A percentile compares a stretch with the other conserved stretches of the same genome.
phyloP scores from a whole-genome alignment of 148 eudicot species.

The Suaeda aralocaspica region DNA sequence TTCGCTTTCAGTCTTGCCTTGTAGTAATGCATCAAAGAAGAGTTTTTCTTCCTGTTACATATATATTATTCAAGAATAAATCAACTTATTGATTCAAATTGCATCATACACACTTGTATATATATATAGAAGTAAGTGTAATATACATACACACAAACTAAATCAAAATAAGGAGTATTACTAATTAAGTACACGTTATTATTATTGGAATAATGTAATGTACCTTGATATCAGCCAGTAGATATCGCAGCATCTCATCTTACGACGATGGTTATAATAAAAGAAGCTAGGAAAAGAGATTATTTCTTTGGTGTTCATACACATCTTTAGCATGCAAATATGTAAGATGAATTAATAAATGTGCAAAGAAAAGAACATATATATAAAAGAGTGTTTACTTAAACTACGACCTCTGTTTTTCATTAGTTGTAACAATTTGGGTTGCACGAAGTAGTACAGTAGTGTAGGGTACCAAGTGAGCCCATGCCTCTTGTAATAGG shows the following conservation, averaged over 20 bases:
- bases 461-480: no score
- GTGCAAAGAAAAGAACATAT: no score
- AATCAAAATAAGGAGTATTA: not conserved
- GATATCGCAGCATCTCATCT: constrained; percentile 17
- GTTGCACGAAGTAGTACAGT: no score
- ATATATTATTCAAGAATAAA: not conserved
- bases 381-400: no score
- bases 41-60: constrained; percentile 22
- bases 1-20: constrained; percentile 19
- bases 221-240: constrained; percentile 28
- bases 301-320: constrained; percentile 9
- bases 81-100: not conserved
- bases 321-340: constrained; percentile 20
- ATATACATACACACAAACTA: no score
- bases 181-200: no score
- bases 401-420: no score
- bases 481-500: no score
- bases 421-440: no score
- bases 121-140: no score
- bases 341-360: no score
- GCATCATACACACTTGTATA: no score
- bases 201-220: not conserved
- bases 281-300: constrained; percentile 13
- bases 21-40: constrained; percentile 6
- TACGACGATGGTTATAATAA: constrained; percentile 11